phyloP scores from a whole-genome alignment of 1,284 basidiomycete species.

The Tilletiaria anomala region DNA sequence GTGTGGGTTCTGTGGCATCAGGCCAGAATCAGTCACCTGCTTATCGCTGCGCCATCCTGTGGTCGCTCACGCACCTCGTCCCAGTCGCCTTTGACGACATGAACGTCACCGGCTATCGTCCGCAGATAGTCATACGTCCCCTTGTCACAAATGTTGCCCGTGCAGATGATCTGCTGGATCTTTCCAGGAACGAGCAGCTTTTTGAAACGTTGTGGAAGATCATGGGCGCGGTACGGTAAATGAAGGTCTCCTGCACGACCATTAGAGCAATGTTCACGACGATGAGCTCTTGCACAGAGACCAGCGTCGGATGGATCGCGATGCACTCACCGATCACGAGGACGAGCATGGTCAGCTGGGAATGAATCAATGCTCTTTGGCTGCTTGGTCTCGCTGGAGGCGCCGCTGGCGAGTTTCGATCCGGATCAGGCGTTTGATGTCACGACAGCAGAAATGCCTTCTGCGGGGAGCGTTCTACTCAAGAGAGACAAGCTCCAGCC shows the following conservation, averaged over 20 bases:
- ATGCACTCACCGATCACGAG: slow-evolving; percentile 21
- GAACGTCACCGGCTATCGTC: slow-evolving; percentile 86
- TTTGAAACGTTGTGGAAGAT: slow-evolving; percentile 89
- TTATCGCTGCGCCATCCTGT: too few species aligned
- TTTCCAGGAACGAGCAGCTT: slow-evolving; percentile 88
- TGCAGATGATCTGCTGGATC: slow-evolving; percentile 94
- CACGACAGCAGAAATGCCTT: too few species aligned
- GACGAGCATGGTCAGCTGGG: slow-evolving; percentile 18
- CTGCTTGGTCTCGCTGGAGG: too few species aligned
- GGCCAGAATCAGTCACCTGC: too few species aligned
- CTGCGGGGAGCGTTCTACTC: too few species aligned
- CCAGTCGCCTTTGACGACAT: slow-evolving; percentile 84
- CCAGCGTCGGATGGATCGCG: too few species aligned
- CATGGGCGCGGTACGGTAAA: slow-evolving; percentile 49
- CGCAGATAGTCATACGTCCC: slow-evolving; percentile 96
- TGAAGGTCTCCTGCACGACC: slow-evolving; percentile 23
- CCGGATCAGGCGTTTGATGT: too few species aligned
- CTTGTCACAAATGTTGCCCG: slow-evolving; percentile 91
- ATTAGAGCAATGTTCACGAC: neutral
- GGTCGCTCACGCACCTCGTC: slow-evolving; percentile 85
- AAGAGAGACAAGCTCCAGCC: too few species aligned
- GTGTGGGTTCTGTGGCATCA: slow-evolving; percentile 51
- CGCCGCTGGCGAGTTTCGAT: too few species aligned
- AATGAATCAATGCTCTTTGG: too few species aligned
- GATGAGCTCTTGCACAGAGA: neutral